These are phyloP conservation scores for Knoxdaviesia proteae DNA, from an alignment of 2,329 filamentous ascomycete species.

Conservation along the genomic window DNA sequence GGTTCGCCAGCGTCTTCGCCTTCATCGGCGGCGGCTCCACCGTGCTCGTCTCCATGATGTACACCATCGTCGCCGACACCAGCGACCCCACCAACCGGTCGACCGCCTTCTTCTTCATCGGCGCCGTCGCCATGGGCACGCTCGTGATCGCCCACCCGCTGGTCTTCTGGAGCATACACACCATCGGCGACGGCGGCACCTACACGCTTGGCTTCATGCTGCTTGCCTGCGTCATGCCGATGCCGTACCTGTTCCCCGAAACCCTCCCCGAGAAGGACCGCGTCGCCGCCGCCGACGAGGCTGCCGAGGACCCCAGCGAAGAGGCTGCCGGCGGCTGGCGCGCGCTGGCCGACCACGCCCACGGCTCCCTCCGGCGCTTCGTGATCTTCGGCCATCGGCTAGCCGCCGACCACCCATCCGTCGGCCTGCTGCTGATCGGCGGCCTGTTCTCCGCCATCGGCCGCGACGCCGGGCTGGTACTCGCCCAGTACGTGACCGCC, in stretches of 20 bases:
- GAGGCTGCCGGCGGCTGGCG: background rate
- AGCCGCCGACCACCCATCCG: conserved; percentile 1
- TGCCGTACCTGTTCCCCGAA: conserved; percentile 5
- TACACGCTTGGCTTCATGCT: conserved; percentile 4
- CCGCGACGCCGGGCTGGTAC: conserved; percentile 4
- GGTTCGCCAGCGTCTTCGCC: conserved; percentile 5
- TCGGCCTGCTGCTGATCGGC: conserved; percentile 3
- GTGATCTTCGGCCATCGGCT: conserved; percentile 1
- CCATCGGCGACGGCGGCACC: conserved; percentile 3
- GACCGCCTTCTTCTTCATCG: conserved; percentile 6
- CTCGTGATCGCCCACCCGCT: conserved; percentile 6
- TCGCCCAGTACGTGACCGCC: conserved; percentile 10
- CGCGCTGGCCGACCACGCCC: conserved; percentile 2
- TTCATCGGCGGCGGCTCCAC: conserved; percentile 7
- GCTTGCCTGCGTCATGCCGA: conserved; percentile 1
- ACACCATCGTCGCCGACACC: conserved; percentile 6
- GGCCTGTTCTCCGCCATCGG: conserved; percentile 3
- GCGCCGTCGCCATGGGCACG: conserved; percentile 4
- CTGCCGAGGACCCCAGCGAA: background rate
- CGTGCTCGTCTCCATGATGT: conserved; percentile 7
- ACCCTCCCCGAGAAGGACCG: background rate
- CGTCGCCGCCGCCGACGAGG: background rate
- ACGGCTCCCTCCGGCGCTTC: conserved; percentile 1
- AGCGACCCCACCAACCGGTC: conserved; percentile 3
- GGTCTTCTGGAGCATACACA: conserved; percentile 5